Percentiles rank a stretch among this genome's conserved stretches.
These are phyloP conservation scores for Chrysoporthe austroafricana DNA, from an alignment of 2,329 filamentous ascomycete species.

Conservation along the genomic window DNA sequence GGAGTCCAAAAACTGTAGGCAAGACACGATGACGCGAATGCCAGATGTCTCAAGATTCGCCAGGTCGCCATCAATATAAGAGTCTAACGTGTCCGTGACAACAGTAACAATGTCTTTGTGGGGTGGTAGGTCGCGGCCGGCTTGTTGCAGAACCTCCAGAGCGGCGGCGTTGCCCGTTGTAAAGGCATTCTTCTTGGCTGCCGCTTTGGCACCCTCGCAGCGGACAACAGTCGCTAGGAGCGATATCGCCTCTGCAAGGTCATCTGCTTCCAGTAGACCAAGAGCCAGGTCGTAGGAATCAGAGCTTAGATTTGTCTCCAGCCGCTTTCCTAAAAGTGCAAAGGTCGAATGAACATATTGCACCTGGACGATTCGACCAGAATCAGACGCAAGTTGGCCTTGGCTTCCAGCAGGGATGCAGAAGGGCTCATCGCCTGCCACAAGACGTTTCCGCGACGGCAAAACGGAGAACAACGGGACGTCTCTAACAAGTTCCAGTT, in stretches of 20 bases:
- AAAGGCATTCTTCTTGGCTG: slow-evolving; percentile 18
- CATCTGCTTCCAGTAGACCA: slow-evolving; percentile 59
- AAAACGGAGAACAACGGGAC: slow-evolving; percentile 64
- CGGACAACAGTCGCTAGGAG: slow-evolving; percentile 73
- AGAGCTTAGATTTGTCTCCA: slow-evolving; percentile 68
- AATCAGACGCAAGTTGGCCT: slow-evolving; percentile 77
- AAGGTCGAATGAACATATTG: slow-evolving; percentile 82
- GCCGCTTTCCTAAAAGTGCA: slow-evolving; percentile 75
- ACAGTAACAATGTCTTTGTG: slow-evolving; percentile 79
- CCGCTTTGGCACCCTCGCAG: slow-evolving; percentile 48
- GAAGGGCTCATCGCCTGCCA: slow-evolving; percentile 55
- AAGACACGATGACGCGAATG: slow-evolving; percentile 69
- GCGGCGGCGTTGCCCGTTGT: slow-evolving; percentile 38
- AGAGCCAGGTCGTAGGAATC: slow-evolving; percentile 58
- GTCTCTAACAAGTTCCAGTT: slow-evolving; percentile 68
- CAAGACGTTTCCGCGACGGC: slow-evolving; percentile 48
- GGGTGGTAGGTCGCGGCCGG: slow-evolving; percentile 56
- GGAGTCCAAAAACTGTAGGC: slow-evolving; percentile 78
- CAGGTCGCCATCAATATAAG: slow-evolving; percentile 61
- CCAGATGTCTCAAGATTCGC: slow-evolving; percentile 64
- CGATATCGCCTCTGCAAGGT: slow-evolving; percentile 73
- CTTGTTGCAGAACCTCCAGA: slow-evolving; percentile 60
- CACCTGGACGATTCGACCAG: slow-evolving; percentile 73
- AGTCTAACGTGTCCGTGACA: slow-evolving; percentile 83
- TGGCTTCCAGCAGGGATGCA: slow-evolving; percentile 67